Evolutionary conservation across 371 early-diverging fungal genomes (phyloP), one percentile per base, ranked within the genome.

Genomic region (Funneliformis caledonium): DNA sequence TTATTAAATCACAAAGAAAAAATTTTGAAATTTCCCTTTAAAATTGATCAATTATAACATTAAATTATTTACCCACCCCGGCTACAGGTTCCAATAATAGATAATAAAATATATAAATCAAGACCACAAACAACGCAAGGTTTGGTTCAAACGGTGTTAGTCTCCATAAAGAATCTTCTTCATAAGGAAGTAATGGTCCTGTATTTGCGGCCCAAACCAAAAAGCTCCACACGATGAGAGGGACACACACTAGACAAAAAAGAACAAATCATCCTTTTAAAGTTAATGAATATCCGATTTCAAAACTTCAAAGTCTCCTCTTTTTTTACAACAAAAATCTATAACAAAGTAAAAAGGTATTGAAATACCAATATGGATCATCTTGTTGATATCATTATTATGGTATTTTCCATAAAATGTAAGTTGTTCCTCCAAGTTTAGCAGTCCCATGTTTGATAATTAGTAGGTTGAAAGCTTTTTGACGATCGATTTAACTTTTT

Each of bases 221-320:
- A 1, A 89, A 87, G 42, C 94, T 89, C 95, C 95, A 98, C 50
- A 96, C 87, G 82, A 98, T 95, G 74, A 91, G 87, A 7, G 98
- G 98, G 33, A 98, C 96, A 85, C 94, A 98, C 11, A 96, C 85
- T 78, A 52, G 7, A 42, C 6, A 56, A 75, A 12, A 31, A 31
- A 7, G 19, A 52, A 56, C 7, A 47, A 47, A 67, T 11, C 14
- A 42, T 37, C 14, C 8, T 8, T 14, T 19, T 10, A n/a, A 2
- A 22, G 16, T 14, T 42, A 14, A 69, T 37, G 45, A 42, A 16
- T n/a, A 14, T 37, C 3, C 37, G 37, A 37, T 37, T 37, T 3
- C 37, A 37, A 37, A 37, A 37, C 37, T 37, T 37, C 37, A 37
- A 37, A 37, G 3, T 37, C 37, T 3, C 0, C 37, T 37, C 37